phyloP scores from a whole-genome alignment of 2,329 filamentous ascomycete species.

The Penicillium sp. region DNA sequence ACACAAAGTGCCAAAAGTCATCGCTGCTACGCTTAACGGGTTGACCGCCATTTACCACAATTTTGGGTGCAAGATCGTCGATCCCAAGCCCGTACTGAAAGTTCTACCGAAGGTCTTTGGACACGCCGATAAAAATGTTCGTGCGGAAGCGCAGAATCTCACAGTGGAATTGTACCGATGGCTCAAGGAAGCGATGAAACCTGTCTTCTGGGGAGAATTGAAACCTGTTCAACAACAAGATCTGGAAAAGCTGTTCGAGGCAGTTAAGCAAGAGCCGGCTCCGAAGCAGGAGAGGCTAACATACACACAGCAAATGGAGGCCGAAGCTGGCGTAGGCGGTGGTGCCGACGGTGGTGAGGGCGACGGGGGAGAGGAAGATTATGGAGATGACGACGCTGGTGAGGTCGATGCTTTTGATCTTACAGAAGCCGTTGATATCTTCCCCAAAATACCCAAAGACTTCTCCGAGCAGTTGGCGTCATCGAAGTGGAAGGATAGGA shows the following conservation, averaged over 20 bases:
- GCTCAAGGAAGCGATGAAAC: slow-evolving; percentile 97
- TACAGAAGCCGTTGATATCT: slow-evolving; percentile 84
- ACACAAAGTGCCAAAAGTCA: slow-evolving; percentile 90
- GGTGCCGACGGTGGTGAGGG: slow-evolving; percentile 62
- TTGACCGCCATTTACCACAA: slow-evolving; percentile 87
- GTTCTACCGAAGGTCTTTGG: slow-evolving; percentile 87
- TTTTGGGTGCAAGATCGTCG: slow-evolving; percentile 91
- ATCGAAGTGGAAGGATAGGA: slow-evolving; percentile 97
- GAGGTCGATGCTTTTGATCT: slow-evolving; percentile 83
- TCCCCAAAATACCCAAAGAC: slow-evolving; percentile 78
- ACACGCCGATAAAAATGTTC: slow-evolving; percentile 97
- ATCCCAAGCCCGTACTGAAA: slow-evolving; percentile 91
- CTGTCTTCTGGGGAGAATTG: slow-evolving; percentile 93
- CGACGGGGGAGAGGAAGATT: slow-evolving; percentile 64
- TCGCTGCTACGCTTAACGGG: slow-evolving; percentile 74
- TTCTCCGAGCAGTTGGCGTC: slow-evolving; percentile 84
- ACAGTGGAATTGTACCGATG: slow-evolving; percentile 95
- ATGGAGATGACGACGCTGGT: slow-evolving; percentile 61
- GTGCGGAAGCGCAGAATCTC: slow-evolving; percentile 88
- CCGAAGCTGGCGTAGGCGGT: slow-evolving; percentile 71
- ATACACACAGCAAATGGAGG: slow-evolving; percentile 82
- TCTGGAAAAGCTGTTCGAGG: slow-evolving; percentile 91
- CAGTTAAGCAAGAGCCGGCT: slow-evolving; percentile 81
- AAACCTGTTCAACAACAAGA: slow-evolving; percentile 96
- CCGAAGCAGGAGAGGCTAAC: slow-evolving; percentile 91